Conservation (phyloP, 306 rosid genomes). For the Casuarina glauca region DNA sequence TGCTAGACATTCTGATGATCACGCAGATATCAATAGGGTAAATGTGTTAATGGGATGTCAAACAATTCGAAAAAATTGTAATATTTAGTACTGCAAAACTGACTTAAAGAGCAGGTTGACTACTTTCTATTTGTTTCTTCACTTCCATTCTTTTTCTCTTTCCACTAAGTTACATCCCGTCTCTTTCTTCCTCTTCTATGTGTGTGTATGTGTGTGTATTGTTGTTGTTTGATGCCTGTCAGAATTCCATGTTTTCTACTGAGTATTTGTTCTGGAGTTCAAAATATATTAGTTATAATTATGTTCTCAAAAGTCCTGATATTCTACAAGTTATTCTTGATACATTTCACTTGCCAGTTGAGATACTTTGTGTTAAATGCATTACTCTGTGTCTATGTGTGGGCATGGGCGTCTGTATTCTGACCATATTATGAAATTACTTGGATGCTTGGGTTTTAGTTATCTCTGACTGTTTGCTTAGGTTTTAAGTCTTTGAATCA, state of each 20-base stretch:
- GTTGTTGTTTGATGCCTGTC: neutral
- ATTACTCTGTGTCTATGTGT: neutral
- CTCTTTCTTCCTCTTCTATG: neutral
- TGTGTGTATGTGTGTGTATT: neutral
- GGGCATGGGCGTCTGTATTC: too few species aligned
- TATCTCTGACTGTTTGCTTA: neutral
- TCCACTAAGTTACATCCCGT: neutral
- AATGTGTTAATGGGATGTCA: neutral
- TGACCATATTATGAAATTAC: neutral
- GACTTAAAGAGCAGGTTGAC: neutral
- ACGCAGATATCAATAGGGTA: constrained; percentile 4
- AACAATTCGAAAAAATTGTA: neutral
- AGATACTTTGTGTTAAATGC: neutral
- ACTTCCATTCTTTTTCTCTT: neutral
- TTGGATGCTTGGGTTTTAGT: neutral
- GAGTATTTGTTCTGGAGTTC: neutral
- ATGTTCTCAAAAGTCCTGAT: neutral
- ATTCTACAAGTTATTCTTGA: neutral
- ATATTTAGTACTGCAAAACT: neutral
- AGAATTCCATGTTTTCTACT: neutral
- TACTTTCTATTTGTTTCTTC: neutral
- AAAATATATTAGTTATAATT: neutral
- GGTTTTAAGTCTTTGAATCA: neutral
- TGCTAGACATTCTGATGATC: constrained; percentile 18
- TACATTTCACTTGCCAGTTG: neutral